These are phyloP conservation scores for Curvularia verruculosa DNA, from an alignment of 2,329 filamentous ascomycete genomes.

Conservation along the genomic window DNA sequence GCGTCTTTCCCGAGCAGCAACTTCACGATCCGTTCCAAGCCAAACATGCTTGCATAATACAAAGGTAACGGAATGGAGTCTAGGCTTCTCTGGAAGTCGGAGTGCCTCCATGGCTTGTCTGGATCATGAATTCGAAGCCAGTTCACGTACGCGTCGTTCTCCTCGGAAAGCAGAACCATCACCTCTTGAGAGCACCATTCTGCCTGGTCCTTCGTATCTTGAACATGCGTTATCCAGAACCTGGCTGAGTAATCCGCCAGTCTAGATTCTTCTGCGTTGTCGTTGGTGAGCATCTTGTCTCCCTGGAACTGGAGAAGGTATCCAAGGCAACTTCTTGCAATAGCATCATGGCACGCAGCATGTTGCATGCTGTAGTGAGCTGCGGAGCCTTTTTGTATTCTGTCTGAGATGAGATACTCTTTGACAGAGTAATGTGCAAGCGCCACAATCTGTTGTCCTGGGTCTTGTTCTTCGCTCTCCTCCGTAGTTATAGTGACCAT, in stretches of 20 bases:
- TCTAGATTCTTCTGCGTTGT: constrained; percentile 2
- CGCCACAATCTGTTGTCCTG: constrained; percentile 15
- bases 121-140: constrained; percentile 31
- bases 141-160: constrained; percentile 25
- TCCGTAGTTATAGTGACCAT: constrained; percentile 33
- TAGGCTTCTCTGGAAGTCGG: constrained; percentile 12
- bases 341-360: constrained; percentile 24
- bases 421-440: constrained; percentile 47
- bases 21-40: constrained; percentile 18
- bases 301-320: constrained; percentile 37
- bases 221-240: constrained; percentile 37
- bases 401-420: constrained; percentile 43
- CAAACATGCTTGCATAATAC: constrained; percentile 29
- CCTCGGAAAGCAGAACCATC: constrained; percentile 19
- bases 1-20: constrained; percentile 9
- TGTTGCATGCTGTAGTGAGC: constrained; percentile 34
- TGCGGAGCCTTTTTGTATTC: constrained; percentile 30
- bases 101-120: constrained; percentile 11
- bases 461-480: not conserved
- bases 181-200: constrained; percentile 12
- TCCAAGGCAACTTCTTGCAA: constrained; percentile 30
- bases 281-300: not conserved
- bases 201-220: constrained; percentile 17
- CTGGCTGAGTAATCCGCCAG: constrained; percentile 38
- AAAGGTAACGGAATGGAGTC: constrained; percentile 20